Conservation (phyloP, 2,329 filamentous ascomycete genomes). For the Colletotrichum horii region DNA sequence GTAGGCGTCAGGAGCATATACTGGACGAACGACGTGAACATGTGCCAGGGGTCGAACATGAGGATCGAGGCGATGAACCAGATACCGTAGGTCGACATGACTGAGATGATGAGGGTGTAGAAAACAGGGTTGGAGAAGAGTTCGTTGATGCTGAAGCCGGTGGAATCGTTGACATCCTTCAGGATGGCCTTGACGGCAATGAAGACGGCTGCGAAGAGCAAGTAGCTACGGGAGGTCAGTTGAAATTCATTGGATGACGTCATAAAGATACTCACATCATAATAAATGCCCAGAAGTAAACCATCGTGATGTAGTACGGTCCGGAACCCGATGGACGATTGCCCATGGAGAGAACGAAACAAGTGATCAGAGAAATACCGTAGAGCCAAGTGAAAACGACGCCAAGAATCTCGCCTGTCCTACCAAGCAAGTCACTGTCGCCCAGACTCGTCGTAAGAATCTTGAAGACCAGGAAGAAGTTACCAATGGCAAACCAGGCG, state of each 20-base stretch:
- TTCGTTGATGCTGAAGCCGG: slow-evolving; percentile 71
- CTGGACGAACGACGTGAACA: slow-evolving; percentile 94
- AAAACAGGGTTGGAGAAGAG: slow-evolving; percentile 90
- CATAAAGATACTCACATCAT: slow-evolving; percentile 71
- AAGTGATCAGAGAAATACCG: slow-evolving; percentile 87
- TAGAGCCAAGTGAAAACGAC: slow-evolving; percentile 97
- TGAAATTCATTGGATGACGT: background rate
- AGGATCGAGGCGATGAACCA: slow-evolving; percentile 91
- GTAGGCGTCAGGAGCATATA: slow-evolving; percentile 95
- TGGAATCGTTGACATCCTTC: slow-evolving; percentile 63
- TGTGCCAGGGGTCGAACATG: slow-evolving; percentile 99
- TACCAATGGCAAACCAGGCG: slow-evolving; percentile 97
- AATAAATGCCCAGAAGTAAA: slow-evolving; percentile 96
- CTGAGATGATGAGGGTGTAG: slow-evolving; percentile 90
- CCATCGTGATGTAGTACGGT: slow-evolving; percentile 93
- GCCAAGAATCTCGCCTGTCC: slow-evolving; percentile 78
- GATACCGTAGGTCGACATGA: slow-evolving; percentile 90
- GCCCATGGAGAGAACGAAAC: slow-evolving; percentile 92
- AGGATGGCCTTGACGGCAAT: slow-evolving; percentile 90
- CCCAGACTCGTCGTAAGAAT: slow-evolving; percentile 91
- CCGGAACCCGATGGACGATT: slow-evolving; percentile 95
- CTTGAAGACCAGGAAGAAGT: slow-evolving; percentile 99
- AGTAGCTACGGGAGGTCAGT: slow-evolving; percentile 62
- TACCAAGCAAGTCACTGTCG: slow-evolving; percentile 71
- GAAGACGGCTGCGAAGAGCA: slow-evolving; percentile 93